Base-by-base conservation (phyloP, 257 asterid species). In the Cruciata laevipes region DNA sequence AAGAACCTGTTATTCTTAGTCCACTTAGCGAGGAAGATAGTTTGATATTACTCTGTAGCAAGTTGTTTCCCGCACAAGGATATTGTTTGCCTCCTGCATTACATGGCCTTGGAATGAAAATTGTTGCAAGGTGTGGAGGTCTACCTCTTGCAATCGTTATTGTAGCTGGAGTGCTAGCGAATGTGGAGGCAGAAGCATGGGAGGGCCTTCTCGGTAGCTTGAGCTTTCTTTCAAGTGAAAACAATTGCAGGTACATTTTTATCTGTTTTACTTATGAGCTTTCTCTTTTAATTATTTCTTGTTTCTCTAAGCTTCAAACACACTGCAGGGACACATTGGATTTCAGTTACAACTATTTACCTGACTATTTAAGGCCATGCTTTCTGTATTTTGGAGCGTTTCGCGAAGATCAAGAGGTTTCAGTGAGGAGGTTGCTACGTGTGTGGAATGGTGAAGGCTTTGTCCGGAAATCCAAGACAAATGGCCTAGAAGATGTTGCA, bases 341-440 rank as follows among this genome's bases (percentile, higher is more conserved):
- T 6, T 17, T 18, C 5, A 69, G 73, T 40, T 69, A 69, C 56
- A 58, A 24, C 5, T 57, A 69, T 59, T 58, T 69, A 40, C 73
- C 67, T 9, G 60, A 58, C 9, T 18, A 38, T 25, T 21, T 69
- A 16, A 58, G 30, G 52, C 21, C 73, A 49, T 49, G 56, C 56
- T 18, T 49, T 18, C 56, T 49, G 21, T 49, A 14, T 6, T 49
- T 49, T 49, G 66, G 42, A 20, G 56, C 60, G 25, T 69, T 58
- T 7, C 42, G 24, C 38, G 47, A 58, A 49, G 73, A 69, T 9
- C 16, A 4, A 13, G 23, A 24, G 20, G 33, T 69, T 16, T 4
- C 52, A 8, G 65, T 38, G n/a, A 58, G 30, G 27, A 69, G 40
- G n/a, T 6, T 49, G 56, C 21, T 49, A 9, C 56, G 7, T 49